Evolutionary conservation across 768 basidiomycete genomes (phyloP).

Genomic region (Gloeopeniophorella convolvens): DNA sequence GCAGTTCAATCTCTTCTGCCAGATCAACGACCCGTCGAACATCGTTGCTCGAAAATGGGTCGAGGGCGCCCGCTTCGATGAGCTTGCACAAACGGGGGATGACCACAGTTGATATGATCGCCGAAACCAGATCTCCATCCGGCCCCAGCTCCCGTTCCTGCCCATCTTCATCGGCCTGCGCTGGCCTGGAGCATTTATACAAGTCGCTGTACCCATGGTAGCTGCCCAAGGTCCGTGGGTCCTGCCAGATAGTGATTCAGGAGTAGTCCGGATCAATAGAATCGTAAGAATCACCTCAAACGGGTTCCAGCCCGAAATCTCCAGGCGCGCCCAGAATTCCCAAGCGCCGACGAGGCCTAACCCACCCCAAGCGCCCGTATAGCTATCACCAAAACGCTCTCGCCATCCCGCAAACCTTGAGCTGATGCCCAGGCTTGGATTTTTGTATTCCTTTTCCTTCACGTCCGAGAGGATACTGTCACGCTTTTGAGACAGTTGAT

Average conservation of each 20-base stretch:
- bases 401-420: slow-evolving; percentile 68
- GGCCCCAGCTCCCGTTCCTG: slow-evolving; percentile 62
- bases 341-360: slow-evolving; percentile 81
- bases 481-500: slow-evolving; percentile 43
- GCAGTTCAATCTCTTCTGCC: slow-evolving; percentile 73
- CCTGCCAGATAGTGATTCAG: slow-evolving; percentile 32
- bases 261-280: neutral
- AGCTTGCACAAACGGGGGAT: slow-evolving; percentile 69
- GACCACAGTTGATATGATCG: slow-evolving; percentile 81
- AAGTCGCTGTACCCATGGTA: slow-evolving; percentile 81
- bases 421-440: slow-evolving; percentile 68
- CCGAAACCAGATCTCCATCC: slow-evolving; percentile 81
- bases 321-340: slow-evolving; percentile 92
- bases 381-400: slow-evolving; percentile 69
- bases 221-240: slow-evolving; percentile 54
- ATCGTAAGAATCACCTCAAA: slow-evolving; percentile 49
- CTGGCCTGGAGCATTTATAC: slow-evolving; percentile 57
- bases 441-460: slow-evolving; percentile 72
- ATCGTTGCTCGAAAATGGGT: slow-evolving; percentile 69
- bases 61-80: slow-evolving; percentile 73
- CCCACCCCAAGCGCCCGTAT: slow-evolving; percentile 85
- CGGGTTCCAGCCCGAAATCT: slow-evolving; percentile 84
- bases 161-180: slow-evolving; percentile 24
- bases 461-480: slow-evolving; percentile 73
- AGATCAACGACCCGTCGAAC: slow-evolving; percentile 63